Evolutionary conservation across 176 grass and related monocot genomes (phyloP).

Genomic region (Calamus simplicifolius): DNA sequence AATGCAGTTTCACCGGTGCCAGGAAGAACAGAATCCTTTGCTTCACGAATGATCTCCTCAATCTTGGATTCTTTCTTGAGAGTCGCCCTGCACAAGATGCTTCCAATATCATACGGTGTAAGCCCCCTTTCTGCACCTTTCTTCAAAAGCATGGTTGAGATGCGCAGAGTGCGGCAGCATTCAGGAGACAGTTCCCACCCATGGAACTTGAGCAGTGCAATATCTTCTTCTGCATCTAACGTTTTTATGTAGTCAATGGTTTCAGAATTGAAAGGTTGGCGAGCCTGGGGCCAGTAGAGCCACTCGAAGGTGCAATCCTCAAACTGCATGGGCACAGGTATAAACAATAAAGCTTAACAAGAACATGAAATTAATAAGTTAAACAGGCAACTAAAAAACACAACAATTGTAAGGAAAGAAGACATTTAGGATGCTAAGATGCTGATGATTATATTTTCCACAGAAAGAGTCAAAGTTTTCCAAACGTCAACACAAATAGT

Average conservation of each 20-base stretch:
- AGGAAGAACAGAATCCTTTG: slow-evolving; percentile 55
- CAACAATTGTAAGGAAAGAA: too few relatives aligned
- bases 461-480: too few relatives aligned
- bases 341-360: background rate
- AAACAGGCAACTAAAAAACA: background rate
- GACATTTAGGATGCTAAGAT: too few relatives aligned
- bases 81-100: slow-evolving; percentile 70
- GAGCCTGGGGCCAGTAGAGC: slow-evolving; percentile 66
- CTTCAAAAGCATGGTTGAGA: slow-evolving; percentile 74
- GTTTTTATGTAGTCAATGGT: slow-evolving; percentile 46
- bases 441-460: too few relatives aligned
- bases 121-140: slow-evolving; percentile 51
- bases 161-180: slow-evolving; percentile 34
- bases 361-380: slow-evolving; percentile 1
- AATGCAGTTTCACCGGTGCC: slow-evolving; percentile 39
- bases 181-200: slow-evolving; percentile 52
- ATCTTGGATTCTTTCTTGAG: slow-evolving; percentile 62
- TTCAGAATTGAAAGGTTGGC: slow-evolving; percentile 36
- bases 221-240: slow-evolving; percentile 63
- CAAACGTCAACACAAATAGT: too few relatives aligned
- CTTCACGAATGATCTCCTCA: slow-evolving; percentile 61
- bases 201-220: slow-evolving; percentile 55
- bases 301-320: slow-evolving; percentile 72
- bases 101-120: slow-evolving; percentile 65
- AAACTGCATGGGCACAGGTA: slow-evolving; percentile 36